Evolutionary conservation across 2,329 filamentous ascomycete genomes (phyloP).

Genomic region (Sclerotinia spermophila): DNA sequence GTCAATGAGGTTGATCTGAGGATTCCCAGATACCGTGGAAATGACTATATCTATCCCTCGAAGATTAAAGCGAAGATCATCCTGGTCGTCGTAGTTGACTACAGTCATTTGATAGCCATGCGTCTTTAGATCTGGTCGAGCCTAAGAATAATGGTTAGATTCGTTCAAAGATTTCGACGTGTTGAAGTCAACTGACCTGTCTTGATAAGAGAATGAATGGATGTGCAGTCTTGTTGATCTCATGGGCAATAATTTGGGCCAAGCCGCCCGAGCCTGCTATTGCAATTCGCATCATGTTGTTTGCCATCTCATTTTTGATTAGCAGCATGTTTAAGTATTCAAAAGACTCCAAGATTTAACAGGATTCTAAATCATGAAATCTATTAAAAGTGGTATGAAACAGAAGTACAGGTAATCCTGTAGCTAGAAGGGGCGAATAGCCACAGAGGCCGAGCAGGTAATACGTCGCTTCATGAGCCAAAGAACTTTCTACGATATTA

Average conservation of each 20-base stretch:
- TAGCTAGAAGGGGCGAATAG: not conserved
- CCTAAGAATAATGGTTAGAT: conserved; percentile 27
- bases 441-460: conserved; percentile 19
- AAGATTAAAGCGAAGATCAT: conserved; percentile 61
- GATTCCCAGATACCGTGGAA: conserved; percentile 64
- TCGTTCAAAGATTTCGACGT: not conserved
- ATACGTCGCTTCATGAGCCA: conserved; percentile 27
- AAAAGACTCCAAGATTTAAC: not conserved
- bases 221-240: conserved; percentile 62
- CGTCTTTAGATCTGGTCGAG: conserved; percentile 38
- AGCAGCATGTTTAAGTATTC: not conserved
- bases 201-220: conserved; percentile 68
- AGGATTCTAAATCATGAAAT: not conserved
- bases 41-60: conserved; percentile 71
- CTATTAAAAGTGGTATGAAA: not conserved
- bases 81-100: conserved; percentile 62
- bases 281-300: conserved; percentile 52
- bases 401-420: not conserved
- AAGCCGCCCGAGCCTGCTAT: conserved; percentile 60
- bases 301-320: not conserved
- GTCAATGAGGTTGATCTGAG: conserved; percentile 69
- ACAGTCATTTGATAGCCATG: conserved; percentile 59
- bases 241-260: conserved; percentile 54
- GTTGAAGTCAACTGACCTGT: conserved; percentile 45
- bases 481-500: conserved; percentile 22